A percentile compares a stretch with the other conserved stretches of the same genome.
These are phyloP conservation scores for Penicillium fuscoglaucum DNA, from an alignment of 2,329 filamentous ascomycete genomes.

Conservation along the genomic window DNA sequence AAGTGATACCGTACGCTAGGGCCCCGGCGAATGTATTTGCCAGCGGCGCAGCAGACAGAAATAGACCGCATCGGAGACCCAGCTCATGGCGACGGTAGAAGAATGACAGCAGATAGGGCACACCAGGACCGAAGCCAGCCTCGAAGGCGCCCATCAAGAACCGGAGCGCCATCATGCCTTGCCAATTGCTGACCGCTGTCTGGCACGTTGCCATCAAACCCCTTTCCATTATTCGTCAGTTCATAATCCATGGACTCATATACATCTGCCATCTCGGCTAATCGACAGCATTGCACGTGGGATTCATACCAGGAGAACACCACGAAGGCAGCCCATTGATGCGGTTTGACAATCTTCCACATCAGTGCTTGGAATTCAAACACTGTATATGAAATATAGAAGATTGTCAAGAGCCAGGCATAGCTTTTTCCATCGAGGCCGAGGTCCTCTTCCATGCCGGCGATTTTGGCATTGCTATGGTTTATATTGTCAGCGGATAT, in stretches of 20 bases:
- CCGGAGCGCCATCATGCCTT: slow-evolving; percentile 51
- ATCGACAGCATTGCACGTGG: slow-evolving; percentile 19
- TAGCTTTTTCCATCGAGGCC: slow-evolving; percentile 50
- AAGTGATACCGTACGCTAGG: slow-evolving; percentile 65
- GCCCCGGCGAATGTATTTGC: slow-evolving; percentile 78
- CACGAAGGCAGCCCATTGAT: slow-evolving; percentile 46
- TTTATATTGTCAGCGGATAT: slow-evolving; percentile 3
- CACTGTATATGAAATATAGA: slow-evolving; percentile 53
- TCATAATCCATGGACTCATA: slow-evolving; percentile 7
- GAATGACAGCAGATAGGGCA: slow-evolving; percentile 56
- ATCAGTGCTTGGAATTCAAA: slow-evolving; percentile 46
- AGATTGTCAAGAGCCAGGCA: slow-evolving; percentile 54
- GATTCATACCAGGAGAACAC: slow-evolving; percentile 44
- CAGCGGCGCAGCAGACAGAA: slow-evolving; percentile 60
- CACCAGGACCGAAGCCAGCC: slow-evolving; percentile 47
- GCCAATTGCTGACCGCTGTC: slow-evolving; percentile 47
- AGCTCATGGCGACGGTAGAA: slow-evolving; percentile 61
- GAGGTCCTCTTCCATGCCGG: slow-evolving; percentile 55
- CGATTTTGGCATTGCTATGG: slow-evolving; percentile 54
- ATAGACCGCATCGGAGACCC: slow-evolving; percentile 58
- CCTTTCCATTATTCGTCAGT: slow-evolving; percentile 32
- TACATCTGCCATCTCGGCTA: slow-evolving; percentile 14
- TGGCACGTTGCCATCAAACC: slow-evolving; percentile 51
- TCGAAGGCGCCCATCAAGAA: slow-evolving; percentile 52
- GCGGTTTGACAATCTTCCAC: slow-evolving; percentile 47